Evolutionary conservation across 768 basidiomycete genomes (phyloP).

Genomic region (Rhodocollybia butyracea): DNA sequence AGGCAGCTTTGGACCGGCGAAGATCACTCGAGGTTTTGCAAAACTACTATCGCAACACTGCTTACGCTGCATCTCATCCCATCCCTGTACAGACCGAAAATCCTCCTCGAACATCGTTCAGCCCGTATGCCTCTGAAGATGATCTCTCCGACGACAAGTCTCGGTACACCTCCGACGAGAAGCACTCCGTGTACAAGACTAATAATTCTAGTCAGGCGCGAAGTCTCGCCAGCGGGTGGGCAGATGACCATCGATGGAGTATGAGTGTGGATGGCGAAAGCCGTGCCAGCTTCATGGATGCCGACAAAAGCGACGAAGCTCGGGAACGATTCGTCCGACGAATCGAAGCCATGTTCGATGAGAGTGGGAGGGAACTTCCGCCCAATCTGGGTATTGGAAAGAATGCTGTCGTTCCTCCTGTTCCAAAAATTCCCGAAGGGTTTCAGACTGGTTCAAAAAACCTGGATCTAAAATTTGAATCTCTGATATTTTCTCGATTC

Average conservation of each 20-base stretch:
- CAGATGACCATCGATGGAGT: conserved; percentile 39
- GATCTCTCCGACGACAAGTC: conserved; percentile 19
- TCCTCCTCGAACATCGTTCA: conserved; percentile 7
- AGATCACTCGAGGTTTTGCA: conserved; percentile 21
- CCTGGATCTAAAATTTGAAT: neutral
- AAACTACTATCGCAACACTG: conserved; percentile 6
- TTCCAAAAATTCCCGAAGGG: conserved; percentile 36
- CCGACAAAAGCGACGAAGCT: conserved; percentile 46
- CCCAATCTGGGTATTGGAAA: conserved; percentile 18
- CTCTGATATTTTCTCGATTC: neutral
- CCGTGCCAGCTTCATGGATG: conserved; percentile 50
- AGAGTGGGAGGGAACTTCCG: conserved; percentile 28
- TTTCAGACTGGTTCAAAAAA: neutral
- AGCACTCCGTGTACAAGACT: conserved; percentile 22
- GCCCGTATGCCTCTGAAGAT: conserved; percentile 13
- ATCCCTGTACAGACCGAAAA: conserved; percentile 10
- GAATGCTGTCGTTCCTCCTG: conserved; percentile 32
- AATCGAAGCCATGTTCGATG: conserved; percentile 51
- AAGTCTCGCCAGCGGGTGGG: conserved; percentile 16
- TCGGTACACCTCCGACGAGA: conserved; percentile 22
- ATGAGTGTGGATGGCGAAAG: conserved; percentile 40
- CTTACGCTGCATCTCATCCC: conserved; percentile 6
- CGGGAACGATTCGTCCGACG: conserved; percentile 47
- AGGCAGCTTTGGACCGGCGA: conserved; percentile 25
- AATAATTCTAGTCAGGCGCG: conserved; percentile 15